phyloP scores from a whole-genome alignment of 176 grass and related monocot species.

The Phyllostachys edulis region DNA sequence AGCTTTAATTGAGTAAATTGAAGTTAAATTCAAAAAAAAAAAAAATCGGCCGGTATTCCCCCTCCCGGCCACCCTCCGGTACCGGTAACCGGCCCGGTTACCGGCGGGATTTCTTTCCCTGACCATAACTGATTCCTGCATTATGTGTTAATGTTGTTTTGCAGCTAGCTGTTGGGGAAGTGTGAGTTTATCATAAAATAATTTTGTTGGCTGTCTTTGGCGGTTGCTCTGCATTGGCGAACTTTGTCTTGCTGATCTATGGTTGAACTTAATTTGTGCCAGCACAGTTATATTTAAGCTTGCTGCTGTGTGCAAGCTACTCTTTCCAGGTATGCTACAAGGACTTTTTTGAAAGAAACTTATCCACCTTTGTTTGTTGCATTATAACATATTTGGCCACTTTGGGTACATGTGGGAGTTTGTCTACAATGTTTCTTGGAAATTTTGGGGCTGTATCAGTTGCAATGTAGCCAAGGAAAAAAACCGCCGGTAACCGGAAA shows the following conservation, averaged over 20 bases:
- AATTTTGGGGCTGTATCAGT: neutral
- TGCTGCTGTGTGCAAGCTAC: neutral
- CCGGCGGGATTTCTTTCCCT: too few species aligned
- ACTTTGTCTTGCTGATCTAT: neutral
- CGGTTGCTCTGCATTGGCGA: slow-evolving; percentile 7
- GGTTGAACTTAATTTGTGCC: neutral
- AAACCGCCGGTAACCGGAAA: too few species aligned
- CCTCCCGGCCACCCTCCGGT: too few species aligned
- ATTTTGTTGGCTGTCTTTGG: neutral
- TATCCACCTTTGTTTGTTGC: neutral
- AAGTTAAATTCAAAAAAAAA: too few species aligned
- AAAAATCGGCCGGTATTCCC: too few species aligned
- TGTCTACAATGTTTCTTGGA: neutral
- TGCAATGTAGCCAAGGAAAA: neutral
- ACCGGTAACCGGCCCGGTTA: too few species aligned
- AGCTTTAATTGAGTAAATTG: too few species aligned
- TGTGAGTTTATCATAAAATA: slow-evolving; percentile 24
- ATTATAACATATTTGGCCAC: neutral
- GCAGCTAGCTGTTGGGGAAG: slow-evolving; percentile 56
- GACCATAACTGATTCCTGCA: neutral
- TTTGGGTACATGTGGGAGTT: neutral
- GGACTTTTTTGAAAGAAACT: neutral
- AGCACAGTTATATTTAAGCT: neutral
- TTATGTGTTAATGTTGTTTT: slow-evolving; percentile 19
- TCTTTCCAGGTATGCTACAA: slow-evolving; percentile 33